Conservation (phyloP, 345 rosid genomes). For the Boechera divaricarpa region DNA sequence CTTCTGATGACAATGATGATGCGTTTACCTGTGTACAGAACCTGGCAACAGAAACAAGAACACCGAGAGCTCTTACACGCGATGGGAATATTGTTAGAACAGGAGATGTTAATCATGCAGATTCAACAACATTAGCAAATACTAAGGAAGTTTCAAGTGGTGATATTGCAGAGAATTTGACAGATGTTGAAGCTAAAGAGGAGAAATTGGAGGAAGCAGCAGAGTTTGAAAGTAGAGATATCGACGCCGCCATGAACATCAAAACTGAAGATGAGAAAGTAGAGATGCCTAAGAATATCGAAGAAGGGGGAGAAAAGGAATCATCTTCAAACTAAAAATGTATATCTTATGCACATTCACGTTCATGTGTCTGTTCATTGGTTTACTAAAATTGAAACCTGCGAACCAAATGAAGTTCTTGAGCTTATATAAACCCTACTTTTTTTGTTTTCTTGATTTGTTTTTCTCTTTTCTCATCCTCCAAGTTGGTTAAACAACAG, state of each 20-base stretch:
- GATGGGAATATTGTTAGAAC: slow-evolving; percentile 41
- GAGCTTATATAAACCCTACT: background rate
- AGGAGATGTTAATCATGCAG: slow-evolving; percentile 43
- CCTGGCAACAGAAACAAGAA: slow-evolving; percentile 24
- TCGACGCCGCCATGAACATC: slow-evolving; percentile 14
- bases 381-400: background rate
- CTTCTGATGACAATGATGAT: slow-evolving; percentile 32
- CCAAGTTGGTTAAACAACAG: background rate
- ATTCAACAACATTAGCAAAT: slow-evolving; percentile 35
- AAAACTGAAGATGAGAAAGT: slow-evolving; percentile 34
- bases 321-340: slow-evolving; percentile 18
- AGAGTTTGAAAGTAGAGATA: slow-evolving; percentile 27
- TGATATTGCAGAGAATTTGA: slow-evolving; percentile 20
- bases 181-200: slow-evolving; percentile 38
- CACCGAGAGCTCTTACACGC: slow-evolving; percentile 42
- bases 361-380: slow-evolving; percentile 24
- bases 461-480: background rate
- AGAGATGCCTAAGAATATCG: slow-evolving; percentile 13
- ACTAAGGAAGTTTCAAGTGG: slow-evolving; percentile 31
- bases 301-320: slow-evolving; percentile 29
- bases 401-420: slow-evolving; percentile 3
- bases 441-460: background rate
- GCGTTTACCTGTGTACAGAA: slow-evolving; percentile 25
- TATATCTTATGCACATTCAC: slow-evolving; percentile 6
- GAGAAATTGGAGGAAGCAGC: slow-evolving; percentile 42